Percentiles rank a stretch among this genome's conserved stretches.
Conservation (phyloP, 441 rosid genomes). For the Erysimum cheiri region DNA sequence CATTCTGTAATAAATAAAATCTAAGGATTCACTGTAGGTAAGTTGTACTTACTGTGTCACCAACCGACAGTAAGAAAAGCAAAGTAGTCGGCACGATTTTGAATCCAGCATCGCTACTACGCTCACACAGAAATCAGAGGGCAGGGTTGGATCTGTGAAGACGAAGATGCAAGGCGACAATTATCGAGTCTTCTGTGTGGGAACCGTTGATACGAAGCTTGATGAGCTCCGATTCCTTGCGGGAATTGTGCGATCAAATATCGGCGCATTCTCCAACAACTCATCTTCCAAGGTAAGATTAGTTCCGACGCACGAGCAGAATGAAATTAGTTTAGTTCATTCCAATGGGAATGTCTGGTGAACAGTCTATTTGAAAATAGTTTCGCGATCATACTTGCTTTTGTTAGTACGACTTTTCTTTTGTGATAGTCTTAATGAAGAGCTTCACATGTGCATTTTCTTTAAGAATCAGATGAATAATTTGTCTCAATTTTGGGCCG, state of each 20-base stretch:
- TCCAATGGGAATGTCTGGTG: background rate
- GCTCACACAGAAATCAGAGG: background rate
- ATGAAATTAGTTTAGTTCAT: background rate
- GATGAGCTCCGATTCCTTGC: constrained; percentile 78
- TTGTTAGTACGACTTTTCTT: too few species aligned
- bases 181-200: constrained; percentile 69
- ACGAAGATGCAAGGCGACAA: constrained; percentile 40
- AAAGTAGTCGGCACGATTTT: background rate
- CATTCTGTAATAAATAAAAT: background rate
- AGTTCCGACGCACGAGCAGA: too few species aligned
- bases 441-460: too few species aligned
- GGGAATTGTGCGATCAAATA: constrained; percentile 61
- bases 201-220: constrained; percentile 85
- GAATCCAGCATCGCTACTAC: background rate
- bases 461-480: too few species aligned
- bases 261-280: constrained; percentile 50
- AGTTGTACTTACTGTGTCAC: too few species aligned
- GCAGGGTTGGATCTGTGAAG: background rate
- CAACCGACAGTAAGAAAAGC: background rate
- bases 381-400: too few species aligned
- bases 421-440: too few species aligned
- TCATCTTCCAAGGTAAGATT: constrained; percentile 58
- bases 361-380: too few species aligned
- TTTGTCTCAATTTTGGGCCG: background rate
- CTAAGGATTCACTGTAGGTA: too few species aligned